These are phyloP conservation scores for Linanthus parryae DNA, from an alignment of 148 eudicot genomes.

Conservation along the genomic window DNA sequence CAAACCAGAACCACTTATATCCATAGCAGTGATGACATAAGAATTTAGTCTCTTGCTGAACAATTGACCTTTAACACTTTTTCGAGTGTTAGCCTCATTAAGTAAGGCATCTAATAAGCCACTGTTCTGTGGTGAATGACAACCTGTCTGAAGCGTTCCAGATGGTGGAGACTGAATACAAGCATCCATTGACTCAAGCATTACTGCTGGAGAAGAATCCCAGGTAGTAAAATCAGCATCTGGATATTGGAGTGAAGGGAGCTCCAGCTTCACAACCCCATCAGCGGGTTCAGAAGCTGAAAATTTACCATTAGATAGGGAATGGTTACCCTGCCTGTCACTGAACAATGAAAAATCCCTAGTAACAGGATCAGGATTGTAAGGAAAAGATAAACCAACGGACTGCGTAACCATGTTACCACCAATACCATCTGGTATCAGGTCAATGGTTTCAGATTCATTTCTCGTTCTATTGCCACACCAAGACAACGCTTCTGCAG, in stretches of 20 bases:
- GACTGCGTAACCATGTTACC: conserved; percentile 8
- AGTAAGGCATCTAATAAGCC: conserved; percentile 18
- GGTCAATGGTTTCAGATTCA: conserved; percentile 6
- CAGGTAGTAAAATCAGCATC: conserved; percentile 18
- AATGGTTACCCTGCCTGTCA: conserved; percentile 16
- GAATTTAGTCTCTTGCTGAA: conserved; percentile 12
- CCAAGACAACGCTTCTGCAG: conserved; percentile 4
- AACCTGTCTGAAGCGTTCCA: conserved; percentile 3
- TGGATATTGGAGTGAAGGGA: conserved; percentile 32
- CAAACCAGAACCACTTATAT: conserved; percentile 2
- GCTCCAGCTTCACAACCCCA: conserved; percentile 21
- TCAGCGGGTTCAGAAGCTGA: conserved; percentile 16
- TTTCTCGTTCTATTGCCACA: background rate
- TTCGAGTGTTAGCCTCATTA: conserved; percentile 10
- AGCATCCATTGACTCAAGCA: conserved; percentile 18
- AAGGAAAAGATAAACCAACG: conserved; percentile 6
- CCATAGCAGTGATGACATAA: conserved; percentile 7
- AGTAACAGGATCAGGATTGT: conserved; percentile 12
- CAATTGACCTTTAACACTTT: conserved; percentile 8
- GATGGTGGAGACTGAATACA: conserved; percentile 17
- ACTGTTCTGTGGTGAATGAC: conserved; percentile 14
- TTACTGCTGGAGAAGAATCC: conserved; percentile 14
- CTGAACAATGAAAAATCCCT: background rate
- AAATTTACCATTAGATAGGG: conserved; percentile 20
- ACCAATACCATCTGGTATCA: conserved; percentile 7